Evolutionary conservation across 192 early-diverging fungal species (phyloP).

Genomic region (Irineochytrium annulatum): DNA sequence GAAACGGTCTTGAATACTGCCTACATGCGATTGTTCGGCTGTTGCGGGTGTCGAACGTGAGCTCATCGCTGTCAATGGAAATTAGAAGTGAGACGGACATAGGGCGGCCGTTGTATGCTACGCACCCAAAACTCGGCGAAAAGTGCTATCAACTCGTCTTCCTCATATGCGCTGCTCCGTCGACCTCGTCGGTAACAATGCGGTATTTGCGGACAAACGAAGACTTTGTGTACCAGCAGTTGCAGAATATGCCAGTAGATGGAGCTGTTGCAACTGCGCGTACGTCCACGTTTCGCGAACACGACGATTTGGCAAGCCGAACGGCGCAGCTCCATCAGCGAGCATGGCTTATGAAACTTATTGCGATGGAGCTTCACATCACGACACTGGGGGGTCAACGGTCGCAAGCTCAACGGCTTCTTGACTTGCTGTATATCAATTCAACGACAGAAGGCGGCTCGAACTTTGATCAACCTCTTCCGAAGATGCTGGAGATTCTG

Average conservation of each 20-base stretch:
- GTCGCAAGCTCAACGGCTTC: constrained; percentile 38
- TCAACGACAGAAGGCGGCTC: constrained; percentile 11
- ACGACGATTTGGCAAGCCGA: neutral
- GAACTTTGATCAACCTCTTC: constrained; percentile 57
- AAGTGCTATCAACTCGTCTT: constrained; percentile 87
- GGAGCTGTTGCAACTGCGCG: neutral
- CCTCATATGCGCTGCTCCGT: constrained; percentile 66
- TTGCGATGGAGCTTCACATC: constrained; percentile 84
- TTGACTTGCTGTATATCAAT: constrained; percentile 45
- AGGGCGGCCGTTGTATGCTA: constrained; percentile 46
- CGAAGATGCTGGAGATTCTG: constrained; percentile 70
- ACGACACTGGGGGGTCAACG: constrained; percentile 41
- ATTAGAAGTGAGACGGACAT: no score
- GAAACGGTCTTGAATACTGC: constrained; percentile 33
- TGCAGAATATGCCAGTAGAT: constrained; percentile 52
- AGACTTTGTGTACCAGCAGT: constrained; percentile 65
- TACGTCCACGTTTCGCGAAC: constrained; percentile 9
- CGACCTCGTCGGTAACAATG: constrained; percentile 67
- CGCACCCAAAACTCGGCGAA: constrained; percentile 77
- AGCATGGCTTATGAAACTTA: constrained; percentile 82
- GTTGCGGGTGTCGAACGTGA: constrained; percentile 8
- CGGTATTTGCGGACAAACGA: constrained; percentile 75
- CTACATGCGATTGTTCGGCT: constrained; percentile 41
- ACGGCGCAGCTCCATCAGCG: constrained; percentile 66
- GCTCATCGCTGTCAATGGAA: no score